phyloP scores from a whole-genome alignment of 257 asterid genomes.

The Scutellaria barbata region DNA sequence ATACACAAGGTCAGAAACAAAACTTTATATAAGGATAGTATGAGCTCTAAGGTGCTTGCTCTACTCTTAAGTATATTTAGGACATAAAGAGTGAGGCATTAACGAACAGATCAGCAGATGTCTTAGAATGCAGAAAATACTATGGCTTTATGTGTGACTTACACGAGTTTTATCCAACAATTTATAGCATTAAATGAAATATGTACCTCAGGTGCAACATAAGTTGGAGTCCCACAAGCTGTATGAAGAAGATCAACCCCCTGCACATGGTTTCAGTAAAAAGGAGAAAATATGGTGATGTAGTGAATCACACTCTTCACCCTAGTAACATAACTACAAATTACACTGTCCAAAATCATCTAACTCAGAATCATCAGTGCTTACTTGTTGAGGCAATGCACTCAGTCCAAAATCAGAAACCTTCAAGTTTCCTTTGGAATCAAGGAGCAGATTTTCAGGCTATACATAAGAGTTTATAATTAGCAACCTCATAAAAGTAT shows the following conservation, averaged over 20 bases:
- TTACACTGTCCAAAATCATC: slow-evolving; percentile 12
- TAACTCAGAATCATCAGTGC: slow-evolving; percentile 29
- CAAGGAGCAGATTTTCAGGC: slow-evolving; percentile 99
- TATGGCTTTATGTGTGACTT: not conserved
- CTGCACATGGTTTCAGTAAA: slow-evolving; percentile 48
- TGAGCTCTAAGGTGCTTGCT: not conserved
- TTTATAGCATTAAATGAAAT: slow-evolving; percentile 24
- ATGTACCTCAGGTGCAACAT: slow-evolving; percentile 95
- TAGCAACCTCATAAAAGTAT: slow-evolving; percentile 31
- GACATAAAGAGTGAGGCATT: not conserved
- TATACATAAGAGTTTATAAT: slow-evolving; percentile 42
- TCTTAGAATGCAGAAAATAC: slow-evolving; percentile 20
- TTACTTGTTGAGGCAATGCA: slow-evolving; percentile 87
- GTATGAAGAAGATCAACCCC: slow-evolving; percentile 96
- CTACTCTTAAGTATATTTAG: not conserved
- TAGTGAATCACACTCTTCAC: slow-evolving; percentile 19
- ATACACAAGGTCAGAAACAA: slow-evolving; percentile 1
- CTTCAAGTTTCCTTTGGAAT: slow-evolving; percentile 82
- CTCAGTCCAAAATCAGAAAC: slow-evolving; percentile 96
- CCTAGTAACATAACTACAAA: slow-evolving; percentile 15
- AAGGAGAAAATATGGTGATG: slow-evolving; percentile 20
- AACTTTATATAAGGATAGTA: not conserved
- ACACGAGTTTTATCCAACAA: slow-evolving; percentile 12
- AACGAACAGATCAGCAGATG: slow-evolving; percentile 3
- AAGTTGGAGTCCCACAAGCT: slow-evolving; percentile 96